Evolutionary conservation across 1,139 yeast species (phyloP).

Genomic region (Hyphopichia pseudoburtonii): DNA sequence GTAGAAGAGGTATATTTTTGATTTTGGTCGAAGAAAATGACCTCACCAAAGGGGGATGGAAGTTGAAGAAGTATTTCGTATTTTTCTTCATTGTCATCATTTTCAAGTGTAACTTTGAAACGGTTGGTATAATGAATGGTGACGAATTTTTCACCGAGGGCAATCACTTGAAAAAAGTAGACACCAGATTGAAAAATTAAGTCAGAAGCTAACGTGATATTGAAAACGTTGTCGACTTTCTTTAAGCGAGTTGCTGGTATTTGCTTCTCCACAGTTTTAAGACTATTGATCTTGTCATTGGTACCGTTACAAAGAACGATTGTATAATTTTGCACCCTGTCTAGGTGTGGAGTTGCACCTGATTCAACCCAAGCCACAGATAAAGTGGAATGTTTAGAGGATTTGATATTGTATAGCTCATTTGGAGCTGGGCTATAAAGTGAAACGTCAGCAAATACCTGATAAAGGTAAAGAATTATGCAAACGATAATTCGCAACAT

Average conservation of each 20-base stretch:
- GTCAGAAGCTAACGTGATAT: not conserved
- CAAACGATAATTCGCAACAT: too few species aligned
- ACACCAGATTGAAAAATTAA: not conserved
- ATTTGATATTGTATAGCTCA: not conserved
- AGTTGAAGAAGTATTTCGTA: not conserved
- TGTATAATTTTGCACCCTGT: constrained; percentile 5
- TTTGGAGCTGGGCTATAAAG: not conserved
- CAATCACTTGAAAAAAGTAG: constrained; percentile 6
- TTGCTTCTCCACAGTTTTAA: constrained; percentile 1
- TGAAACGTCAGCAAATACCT: constrained; percentile 1
- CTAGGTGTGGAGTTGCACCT: not conserved
- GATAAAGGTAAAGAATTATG: too few species aligned
- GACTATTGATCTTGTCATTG: constrained; percentile 4
- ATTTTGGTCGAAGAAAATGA: not conserved
- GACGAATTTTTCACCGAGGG: constrained; percentile 1
- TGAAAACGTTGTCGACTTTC: not conserved
- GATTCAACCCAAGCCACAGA: constrained; percentile 3
- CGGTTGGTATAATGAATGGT: constrained; percentile 7
- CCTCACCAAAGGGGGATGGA: not conserved
- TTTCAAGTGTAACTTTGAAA: not conserved
- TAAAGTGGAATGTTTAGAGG: not conserved
- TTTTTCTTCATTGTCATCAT: not conserved
- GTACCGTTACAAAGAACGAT: constrained; percentile 8
- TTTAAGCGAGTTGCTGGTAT: not conserved
- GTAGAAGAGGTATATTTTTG: too few species aligned